Conservation (phyloP, 306 rosid genomes). For the Luffa acutangula region DNA sequence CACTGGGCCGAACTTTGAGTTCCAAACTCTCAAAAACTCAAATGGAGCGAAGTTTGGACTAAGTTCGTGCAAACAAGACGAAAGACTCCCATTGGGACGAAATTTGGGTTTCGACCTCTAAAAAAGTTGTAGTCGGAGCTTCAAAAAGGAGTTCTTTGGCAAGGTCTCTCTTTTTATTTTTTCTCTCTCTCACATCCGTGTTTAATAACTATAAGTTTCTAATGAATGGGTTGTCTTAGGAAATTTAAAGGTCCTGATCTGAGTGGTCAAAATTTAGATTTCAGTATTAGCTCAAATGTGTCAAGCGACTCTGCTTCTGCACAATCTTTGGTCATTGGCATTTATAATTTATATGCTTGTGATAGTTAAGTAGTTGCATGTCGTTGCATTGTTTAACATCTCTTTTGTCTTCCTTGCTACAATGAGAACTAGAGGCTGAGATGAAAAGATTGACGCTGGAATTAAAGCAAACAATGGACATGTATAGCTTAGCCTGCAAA, state of each 20-base stretch:
- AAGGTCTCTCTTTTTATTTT: conserved; percentile 30
- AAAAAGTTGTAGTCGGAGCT: conserved; percentile 57
- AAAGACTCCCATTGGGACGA: too few relatives aligned
- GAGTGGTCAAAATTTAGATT: conserved; percentile 21
- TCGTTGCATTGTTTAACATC: neutral
- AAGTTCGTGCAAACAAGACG: too few relatives aligned
- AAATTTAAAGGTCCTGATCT: conserved; percentile 49
- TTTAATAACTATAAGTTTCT: neutral
- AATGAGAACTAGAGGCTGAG: conserved; percentile 74
- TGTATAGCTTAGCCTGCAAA: conserved; percentile 96
- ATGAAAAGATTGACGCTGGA: conserved; percentile 83
- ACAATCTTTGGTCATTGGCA: conserved; percentile 8
- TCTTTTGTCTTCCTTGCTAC: conserved; percentile 17
- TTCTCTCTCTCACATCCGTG: neutral
- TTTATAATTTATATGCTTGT: neutral
- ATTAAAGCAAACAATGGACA: conserved; percentile 89
- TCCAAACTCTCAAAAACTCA: too few relatives aligned
- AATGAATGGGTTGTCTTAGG: conserved; percentile 21
- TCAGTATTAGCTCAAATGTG: conserved; percentile 12
- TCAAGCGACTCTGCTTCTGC: conserved; percentile 12
- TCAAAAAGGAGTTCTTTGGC: conserved; percentile 47
- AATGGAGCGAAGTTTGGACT: too few relatives aligned
- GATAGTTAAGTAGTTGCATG: neutral
- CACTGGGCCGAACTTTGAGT: too few relatives aligned
- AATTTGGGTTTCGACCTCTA: too few relatives aligned